Base-by-base conservation (phyloP, 176 grass and related monocot genomes). In the Oryza rufipogon region DNA sequence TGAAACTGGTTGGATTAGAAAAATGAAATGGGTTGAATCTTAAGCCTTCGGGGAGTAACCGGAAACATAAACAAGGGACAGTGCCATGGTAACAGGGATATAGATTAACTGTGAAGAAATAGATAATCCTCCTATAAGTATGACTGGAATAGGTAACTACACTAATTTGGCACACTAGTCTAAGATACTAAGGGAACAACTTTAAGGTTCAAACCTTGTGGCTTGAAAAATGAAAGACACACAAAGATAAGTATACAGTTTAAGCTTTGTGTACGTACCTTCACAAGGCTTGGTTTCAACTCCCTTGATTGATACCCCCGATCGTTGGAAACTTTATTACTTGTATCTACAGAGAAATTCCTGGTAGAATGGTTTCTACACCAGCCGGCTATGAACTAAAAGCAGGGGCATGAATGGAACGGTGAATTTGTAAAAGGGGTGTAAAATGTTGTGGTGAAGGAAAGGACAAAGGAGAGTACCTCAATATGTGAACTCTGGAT, bases 301-400 rank as follows among this genome's bases (percentile, higher is more conserved):
- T 86, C 66, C 33, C 45, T 78, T 20, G 25, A 42, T 45, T 22
- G 73, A 78, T 44, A 25, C 38, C 49, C 22, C 71, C 9, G 23
- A 0, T 6, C 73, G 67, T n/a, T 23, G 51, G 49, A 5, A 66
- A 47, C 20, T 25, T 20, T 82, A 48, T 48, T 64, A 52, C 30
- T 64, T n/a, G 83, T 68, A 15, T 51, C 48, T 28, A 78, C 66
- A 15, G 79, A 82, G 58, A 90, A 90, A 26, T 58, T 34, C 42
- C 68, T 82, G 19, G 26, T 16, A 22, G 14, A 11, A 83, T 68
- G 73, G 34, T 83, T 90, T 78, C n/a, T 82, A 46, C 25, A 86
- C 56, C 44, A 73, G 66, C 5, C 67, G 73, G 56, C 30, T 81
- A 68, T 9, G 10, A 44, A 60, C 80, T 78, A 47, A 71, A 68